Percentiles rank a stretch among this genome's conserved stretches.
phyloP scores from a whole-genome alignment of 2,329 filamentous ascomycete genomes.

The Myotisia sp. region DNA sequence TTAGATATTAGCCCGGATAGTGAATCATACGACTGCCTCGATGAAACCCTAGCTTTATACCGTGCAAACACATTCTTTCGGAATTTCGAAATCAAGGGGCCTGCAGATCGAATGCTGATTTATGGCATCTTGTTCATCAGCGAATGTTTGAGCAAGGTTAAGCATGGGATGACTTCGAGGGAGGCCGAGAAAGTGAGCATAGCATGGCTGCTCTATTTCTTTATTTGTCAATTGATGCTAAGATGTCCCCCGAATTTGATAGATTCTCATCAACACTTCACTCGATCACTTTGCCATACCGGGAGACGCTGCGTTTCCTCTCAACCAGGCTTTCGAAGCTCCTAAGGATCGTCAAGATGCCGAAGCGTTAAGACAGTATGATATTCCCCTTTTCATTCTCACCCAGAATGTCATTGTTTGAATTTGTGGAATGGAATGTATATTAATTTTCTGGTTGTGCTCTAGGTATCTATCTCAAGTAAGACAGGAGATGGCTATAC shows the following conservation, averaged over 20 bases:
- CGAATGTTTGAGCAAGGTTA: constrained; percentile 80
- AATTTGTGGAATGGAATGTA: neutral
- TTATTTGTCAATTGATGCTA: neutral
- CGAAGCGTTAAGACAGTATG: constrained; percentile 73
- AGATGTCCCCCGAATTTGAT: too few relatives aligned
- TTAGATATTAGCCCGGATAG: constrained; percentile 58
- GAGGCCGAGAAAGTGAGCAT: constrained; percentile 54
- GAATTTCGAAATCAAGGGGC: constrained; percentile 97
- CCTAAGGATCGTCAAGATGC: constrained; percentile 77
- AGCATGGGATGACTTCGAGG: constrained; percentile 51
- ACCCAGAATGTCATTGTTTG: neutral
- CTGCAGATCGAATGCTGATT: constrained; percentile 82
- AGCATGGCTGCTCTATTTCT: neutral
- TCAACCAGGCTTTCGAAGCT: constrained; percentile 93
- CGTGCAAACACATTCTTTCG: constrained; percentile 98
- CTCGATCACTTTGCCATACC: constrained; percentile 92
- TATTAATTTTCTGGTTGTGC: neutral
- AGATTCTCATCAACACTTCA: constrained; percentile 81
- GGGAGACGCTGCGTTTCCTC: constrained; percentile 78
- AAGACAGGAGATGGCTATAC: constrained; percentile 71
- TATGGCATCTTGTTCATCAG: constrained; percentile 94
- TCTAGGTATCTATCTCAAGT: constrained; percentile 63
- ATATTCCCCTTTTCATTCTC: constrained; percentile 5
- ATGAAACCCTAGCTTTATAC: constrained; percentile 86
- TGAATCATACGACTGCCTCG: constrained; percentile 90